Evolutionary conservation across 306 rosid species (phyloP).

Genomic region (Cicer yamashitae): DNA sequence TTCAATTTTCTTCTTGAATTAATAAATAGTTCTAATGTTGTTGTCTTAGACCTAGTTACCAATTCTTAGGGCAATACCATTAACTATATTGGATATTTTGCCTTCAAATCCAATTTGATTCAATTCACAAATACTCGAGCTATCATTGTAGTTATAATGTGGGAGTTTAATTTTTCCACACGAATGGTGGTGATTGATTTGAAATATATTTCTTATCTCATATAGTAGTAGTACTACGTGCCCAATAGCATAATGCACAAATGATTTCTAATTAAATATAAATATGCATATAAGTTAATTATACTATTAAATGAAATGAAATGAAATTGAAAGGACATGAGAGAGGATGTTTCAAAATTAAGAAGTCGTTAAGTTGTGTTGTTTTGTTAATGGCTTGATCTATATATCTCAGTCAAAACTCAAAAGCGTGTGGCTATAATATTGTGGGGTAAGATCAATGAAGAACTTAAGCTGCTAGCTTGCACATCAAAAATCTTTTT

Average conservation of each 20-base stretch:
- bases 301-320: conserved; percentile 14
- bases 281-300: background rate
- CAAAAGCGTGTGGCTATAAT: conserved; percentile 25
- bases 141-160: background rate
- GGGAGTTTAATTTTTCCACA: conserved; percentile 16
- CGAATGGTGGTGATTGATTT: conserved; percentile 28
- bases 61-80: too few species aligned
- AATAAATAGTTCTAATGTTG: too few species aligned
- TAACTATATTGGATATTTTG: too few species aligned
- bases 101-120: too few species aligned
- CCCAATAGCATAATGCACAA: background rate
- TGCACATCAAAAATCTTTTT: conserved; percentile 67
- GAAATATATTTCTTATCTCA: conserved; percentile 34
- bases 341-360: background rate
- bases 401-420: background rate
- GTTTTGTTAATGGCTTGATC: conserved; percentile 38
- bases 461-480: conserved; percentile 42
- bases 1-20: too few species aligned
- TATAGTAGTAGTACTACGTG: background rate
- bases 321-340: conserved; percentile 16
- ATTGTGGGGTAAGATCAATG: conserved; percentile 60
- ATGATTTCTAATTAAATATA: conserved; percentile 4
- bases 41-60: too few species aligned
- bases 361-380: conserved; percentile 42
- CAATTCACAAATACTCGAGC: too few species aligned